These are phyloP conservation scores for Dacryopinax spathularia DNA, from an alignment of 768 basidiomycete genomes.

Conservation along the genomic window DNA sequence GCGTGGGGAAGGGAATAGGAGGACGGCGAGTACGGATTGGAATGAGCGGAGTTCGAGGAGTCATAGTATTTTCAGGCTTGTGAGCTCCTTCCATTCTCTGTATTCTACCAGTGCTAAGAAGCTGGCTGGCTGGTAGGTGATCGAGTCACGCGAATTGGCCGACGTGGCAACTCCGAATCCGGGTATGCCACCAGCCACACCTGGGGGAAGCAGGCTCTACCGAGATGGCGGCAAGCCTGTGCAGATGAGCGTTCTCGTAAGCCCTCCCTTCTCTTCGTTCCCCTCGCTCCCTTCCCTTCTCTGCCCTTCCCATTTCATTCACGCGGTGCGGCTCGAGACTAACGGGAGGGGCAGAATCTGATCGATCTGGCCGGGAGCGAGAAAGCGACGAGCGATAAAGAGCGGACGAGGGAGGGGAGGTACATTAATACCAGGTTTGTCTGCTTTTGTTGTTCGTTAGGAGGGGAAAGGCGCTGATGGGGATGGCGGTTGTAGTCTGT, in stretches of 20 bases:
- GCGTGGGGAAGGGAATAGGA: conserved; percentile 71
- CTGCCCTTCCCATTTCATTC: conserved; percentile 1
- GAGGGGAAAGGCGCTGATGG: no score
- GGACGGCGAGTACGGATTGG: conserved; percentile 97
- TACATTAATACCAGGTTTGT: conserved; percentile 64
- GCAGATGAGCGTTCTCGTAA: conserved; percentile 58
- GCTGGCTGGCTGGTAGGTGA: conserved; percentile 21
- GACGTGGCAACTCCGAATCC: background rate
- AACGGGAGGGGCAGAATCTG: conserved; percentile 44
- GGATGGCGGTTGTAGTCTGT: conserved; percentile 43
- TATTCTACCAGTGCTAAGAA: background rate
- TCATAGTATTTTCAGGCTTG: conserved; percentile 86
- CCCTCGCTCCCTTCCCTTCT: background rate
- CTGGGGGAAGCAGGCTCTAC: conserved; percentile 52
- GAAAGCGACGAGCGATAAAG: conserved; percentile 88
- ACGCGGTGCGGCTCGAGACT: background rate
- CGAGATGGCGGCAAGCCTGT: conserved; percentile 68
- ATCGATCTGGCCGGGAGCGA: conserved; percentile 97
- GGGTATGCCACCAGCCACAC: conserved; percentile 29
- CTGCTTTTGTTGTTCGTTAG: background rate
- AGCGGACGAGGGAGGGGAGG: conserved; percentile 87
- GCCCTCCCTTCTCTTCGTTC: conserved; percentile 16
- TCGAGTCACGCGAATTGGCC: conserved; percentile 68
- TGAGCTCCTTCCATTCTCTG: conserved; percentile 22
- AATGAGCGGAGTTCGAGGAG: conserved; percentile 89